These are phyloP conservation scores for Boechera divaricarpa DNA, from an alignment of 345 rosid species.

Conservation along the genomic window DNA sequence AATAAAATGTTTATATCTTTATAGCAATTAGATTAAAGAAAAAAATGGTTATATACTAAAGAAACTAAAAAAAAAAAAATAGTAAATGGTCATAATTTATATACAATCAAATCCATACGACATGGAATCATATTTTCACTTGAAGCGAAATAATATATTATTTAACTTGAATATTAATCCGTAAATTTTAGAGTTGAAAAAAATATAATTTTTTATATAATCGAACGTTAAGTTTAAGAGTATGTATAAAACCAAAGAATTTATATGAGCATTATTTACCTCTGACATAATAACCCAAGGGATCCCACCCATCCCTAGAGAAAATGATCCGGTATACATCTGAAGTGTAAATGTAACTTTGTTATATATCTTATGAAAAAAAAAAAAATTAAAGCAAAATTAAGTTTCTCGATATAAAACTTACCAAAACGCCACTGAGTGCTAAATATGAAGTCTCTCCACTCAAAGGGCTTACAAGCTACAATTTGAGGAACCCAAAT, in stretches of 20 bases:
- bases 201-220: not conserved
- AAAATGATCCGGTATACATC: conserved; percentile 60
- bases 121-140: not conserved
- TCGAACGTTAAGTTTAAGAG: too few relatives aligned
- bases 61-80: not conserved
- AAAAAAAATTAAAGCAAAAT: not conserved
- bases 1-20: not conserved
- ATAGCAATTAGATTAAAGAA: not conserved
- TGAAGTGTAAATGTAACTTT: conserved; percentile 13
- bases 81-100: not conserved
- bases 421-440: conserved; percentile 36
- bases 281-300: conserved; percentile 88
- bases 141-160: too few relatives aligned
- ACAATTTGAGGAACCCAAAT: conserved; percentile 8
- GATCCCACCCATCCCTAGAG: conserved; percentile 73
- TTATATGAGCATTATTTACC: conserved; percentile 44
- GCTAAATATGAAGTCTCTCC: conserved; percentile 31
- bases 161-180: not conserved
- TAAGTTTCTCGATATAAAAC: not conserved
- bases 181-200: not conserved
- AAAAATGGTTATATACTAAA: not conserved
- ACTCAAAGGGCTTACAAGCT: conserved; percentile 53
- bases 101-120: not conserved
- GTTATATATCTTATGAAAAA: not conserved
- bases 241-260: not conserved